Evolutionary conservation across 2,329 filamentous ascomycete genomes (phyloP).

Genomic region (Alternaria brassicicola): DNA sequence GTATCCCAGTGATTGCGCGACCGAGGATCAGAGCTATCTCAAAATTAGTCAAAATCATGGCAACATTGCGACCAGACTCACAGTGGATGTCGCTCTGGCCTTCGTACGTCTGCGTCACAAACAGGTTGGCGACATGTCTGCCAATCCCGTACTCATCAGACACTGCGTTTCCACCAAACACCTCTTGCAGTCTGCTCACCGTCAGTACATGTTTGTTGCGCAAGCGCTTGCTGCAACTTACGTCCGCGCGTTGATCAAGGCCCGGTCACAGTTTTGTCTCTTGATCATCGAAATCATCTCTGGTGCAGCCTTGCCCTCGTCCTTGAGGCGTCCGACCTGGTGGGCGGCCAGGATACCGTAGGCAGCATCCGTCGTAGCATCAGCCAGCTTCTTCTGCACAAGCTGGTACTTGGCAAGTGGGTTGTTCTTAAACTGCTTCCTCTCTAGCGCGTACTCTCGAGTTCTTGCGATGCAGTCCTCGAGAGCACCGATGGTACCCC

Average conservation of each 20-base stretch:
- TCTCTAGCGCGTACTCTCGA: constrained; percentile 85
- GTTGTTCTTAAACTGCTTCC: constrained; percentile 95
- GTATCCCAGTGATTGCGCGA: constrained; percentile 67
- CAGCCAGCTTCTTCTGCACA: constrained; percentile 95
- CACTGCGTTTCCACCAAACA: constrained; percentile 97
- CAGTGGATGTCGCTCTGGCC: constrained; percentile 97
- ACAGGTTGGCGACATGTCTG: constrained; percentile 92
- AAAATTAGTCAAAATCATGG: constrained; percentile 36
- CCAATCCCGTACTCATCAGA: constrained; percentile 97
- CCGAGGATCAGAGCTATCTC: constrained; percentile 56
- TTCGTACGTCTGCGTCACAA: constrained; percentile 97
- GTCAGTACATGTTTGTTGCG: constrained; percentile 17
- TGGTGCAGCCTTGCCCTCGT: constrained; percentile 82
- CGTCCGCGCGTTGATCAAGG: constrained; percentile 76
- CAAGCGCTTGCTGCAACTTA: constrained; percentile 45
- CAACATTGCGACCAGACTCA: constrained; percentile 58
- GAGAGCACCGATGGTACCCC: constrained; percentile 90
- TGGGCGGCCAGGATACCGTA: constrained; percentile 89
- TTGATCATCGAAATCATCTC: constrained; percentile 99
- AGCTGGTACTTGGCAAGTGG: constrained; percentile 95
- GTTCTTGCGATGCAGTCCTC: constrained; percentile 88
- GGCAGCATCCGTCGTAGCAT: constrained; percentile 87
- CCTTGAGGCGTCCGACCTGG: constrained; percentile 92
- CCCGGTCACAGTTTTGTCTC: constrained; percentile 94
- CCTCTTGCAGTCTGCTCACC: constrained; percentile 74